Percentiles rank a stretch among this genome's conserved stretches.
These are phyloP conservation scores for Purshia tridentata DNA, from an alignment of 306 rosid genomes.

Conservation along the genomic window DNA sequence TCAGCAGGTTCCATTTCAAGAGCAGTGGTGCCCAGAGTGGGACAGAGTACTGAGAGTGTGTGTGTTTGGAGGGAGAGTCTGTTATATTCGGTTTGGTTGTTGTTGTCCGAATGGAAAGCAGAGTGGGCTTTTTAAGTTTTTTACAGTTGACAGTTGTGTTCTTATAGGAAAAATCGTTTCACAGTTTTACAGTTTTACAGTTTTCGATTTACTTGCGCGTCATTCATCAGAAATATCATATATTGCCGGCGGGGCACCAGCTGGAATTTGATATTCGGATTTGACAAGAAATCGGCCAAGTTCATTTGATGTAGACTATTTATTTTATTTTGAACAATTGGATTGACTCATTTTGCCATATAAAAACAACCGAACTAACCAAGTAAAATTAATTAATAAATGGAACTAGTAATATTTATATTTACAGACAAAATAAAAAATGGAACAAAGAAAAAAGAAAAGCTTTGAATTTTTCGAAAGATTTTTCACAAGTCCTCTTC, in stretches of 20 bases:
- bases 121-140: background rate
- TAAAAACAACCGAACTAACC: background rate
- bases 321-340: background rate
- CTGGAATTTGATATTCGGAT: background rate
- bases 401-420: no score
- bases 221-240: background rate
- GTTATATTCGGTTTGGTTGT: no score
- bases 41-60: background rate
- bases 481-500: no score
- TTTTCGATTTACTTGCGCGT: background rate
- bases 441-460: no score
- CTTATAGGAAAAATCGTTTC: background rate
- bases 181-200: background rate
- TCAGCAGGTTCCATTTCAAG: background rate
- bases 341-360: no score
- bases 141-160: no score
- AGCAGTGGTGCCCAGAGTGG: background rate
- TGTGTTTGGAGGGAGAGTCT: background rate
- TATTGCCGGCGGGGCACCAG: constrained; percentile 3
- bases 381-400: background rate
- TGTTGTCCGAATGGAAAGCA: background rate
- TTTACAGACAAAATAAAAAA: no score
- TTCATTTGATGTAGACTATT: background rate
- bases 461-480: no score
- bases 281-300: background rate